Conservation (phyloP, 2,329 filamentous ascomycete species). For the Coccinonectria pachysandricola region DNA sequence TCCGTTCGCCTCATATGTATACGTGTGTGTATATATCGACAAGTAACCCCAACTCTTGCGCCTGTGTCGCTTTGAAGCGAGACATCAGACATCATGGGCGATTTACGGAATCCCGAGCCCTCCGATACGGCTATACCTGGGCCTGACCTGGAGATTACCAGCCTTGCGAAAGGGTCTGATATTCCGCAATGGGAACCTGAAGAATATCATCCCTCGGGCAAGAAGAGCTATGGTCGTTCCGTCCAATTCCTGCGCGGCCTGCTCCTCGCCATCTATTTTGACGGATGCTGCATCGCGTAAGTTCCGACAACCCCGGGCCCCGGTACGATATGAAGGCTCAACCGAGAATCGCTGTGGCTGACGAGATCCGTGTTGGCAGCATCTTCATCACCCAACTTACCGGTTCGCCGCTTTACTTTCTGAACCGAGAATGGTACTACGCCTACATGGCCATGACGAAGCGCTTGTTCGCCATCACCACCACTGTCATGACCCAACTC, state of each 20-base stretch:
- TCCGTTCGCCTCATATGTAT: too few relatives aligned
- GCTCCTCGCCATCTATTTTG: constrained; percentile 43
- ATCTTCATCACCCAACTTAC: constrained; percentile 65
- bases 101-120: constrained; percentile 11
- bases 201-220: constrained; percentile 42
- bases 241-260: constrained; percentile 42
- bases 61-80: too few relatives aligned
- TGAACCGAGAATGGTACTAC: constrained; percentile 71
- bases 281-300: constrained; percentile 38
- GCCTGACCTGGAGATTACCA: constrained; percentile 20
- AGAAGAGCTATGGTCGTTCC: constrained; percentile 38
- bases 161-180: constrained; percentile 11
- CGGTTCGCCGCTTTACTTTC: constrained; percentile 63
- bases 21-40: too few relatives aligned
- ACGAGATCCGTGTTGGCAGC: too few relatives aligned
- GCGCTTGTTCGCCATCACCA: constrained; percentile 67
- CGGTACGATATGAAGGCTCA: too few relatives aligned
- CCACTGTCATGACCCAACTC: constrained; percentile 72
- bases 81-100: constrained; percentile 15
- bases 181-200: constrained; percentile 2
- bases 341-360: too few relatives aligned
- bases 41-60: too few relatives aligned
- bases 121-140: constrained; percentile 19
- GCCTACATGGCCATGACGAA: constrained; percentile 83
- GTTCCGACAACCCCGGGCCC: too few relatives aligned